Percentiles rank a stretch among this genome's conserved stretches.
Conservation (phyloP, 805 yeast genomes). For the Lipomyces sp. region DNA sequence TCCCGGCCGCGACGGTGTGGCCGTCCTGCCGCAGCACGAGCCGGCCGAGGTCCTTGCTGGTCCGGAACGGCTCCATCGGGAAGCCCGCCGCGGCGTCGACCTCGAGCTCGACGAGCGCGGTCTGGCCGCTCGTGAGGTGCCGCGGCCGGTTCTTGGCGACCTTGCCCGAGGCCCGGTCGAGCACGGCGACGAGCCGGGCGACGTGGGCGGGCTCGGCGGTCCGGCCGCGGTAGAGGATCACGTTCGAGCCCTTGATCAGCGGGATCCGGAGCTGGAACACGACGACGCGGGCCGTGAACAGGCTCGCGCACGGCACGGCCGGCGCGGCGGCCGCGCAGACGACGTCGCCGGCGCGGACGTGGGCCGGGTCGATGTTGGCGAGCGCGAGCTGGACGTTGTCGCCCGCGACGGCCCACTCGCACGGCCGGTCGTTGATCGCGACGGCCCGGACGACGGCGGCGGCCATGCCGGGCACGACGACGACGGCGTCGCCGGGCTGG, state of each 20-base stretch:
- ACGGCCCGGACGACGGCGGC: constrained; percentile 32
- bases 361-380: constrained; percentile 39
- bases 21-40: constrained; percentile 71
- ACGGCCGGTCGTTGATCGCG: constrained; percentile 31
- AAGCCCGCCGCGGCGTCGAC: constrained; percentile 46
- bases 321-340: constrained; percentile 49
- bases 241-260: constrained; percentile 71
- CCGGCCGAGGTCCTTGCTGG: constrained; percentile 57
- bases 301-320: constrained; percentile 45
- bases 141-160: constrained; percentile 45
- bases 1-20: constrained; percentile 63
- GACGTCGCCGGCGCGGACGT: constrained; percentile 65
- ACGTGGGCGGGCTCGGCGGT: constrained; percentile 68
- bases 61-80: constrained; percentile 51
- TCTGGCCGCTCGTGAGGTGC: constrained; percentile 59
- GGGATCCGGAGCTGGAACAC: constrained; percentile 71
- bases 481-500: constrained; percentile 66
- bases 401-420: constrained; percentile 50
- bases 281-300: constrained; percentile 54
- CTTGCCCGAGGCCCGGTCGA: constrained; percentile 37
- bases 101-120: constrained; percentile 57
- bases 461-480: constrained; percentile 50
- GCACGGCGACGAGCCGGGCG: constrained; percentile 43
- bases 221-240: constrained; percentile 74
- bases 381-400: constrained; percentile 52